Conservation (phyloP, 345 rosid species). For the Eucalyptus tenuipes region DNA sequence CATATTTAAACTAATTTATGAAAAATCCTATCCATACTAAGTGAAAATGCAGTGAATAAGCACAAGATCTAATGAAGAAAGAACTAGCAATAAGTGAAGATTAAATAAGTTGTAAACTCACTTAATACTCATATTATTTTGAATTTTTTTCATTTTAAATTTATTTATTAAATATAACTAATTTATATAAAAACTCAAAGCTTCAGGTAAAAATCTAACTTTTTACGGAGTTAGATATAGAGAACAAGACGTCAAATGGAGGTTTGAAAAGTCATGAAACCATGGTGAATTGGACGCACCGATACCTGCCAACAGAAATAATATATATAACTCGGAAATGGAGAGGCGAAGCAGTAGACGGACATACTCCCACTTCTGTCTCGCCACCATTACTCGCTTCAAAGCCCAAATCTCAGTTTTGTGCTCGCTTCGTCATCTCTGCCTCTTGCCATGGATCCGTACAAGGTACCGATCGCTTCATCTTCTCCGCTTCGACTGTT, state of each 20-base stretch:
- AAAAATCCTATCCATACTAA: background rate
- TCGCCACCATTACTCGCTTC: background rate
- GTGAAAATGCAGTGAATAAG: background rate
- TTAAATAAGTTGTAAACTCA: background rate
- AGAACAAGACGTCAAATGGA: background rate
- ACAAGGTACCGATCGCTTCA: background rate
- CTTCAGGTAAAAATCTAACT: background rate
- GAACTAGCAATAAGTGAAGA: background rate
- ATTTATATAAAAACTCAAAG: background rate
- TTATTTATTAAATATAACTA: no score
- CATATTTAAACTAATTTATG: no score
- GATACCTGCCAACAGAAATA: background rate
- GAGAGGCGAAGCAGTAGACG: background rate
- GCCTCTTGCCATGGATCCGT: constrained; percentile 29
- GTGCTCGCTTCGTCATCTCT: background rate
- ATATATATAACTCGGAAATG: background rate
- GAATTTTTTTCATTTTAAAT: no score
- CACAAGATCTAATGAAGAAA: background rate
- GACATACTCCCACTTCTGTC: background rate
- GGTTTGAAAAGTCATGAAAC: background rate
- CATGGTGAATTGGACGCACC: background rate
- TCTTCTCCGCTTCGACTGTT: background rate
- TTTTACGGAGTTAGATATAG: background rate
- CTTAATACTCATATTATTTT: no score
- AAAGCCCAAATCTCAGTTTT: background rate